Evolutionary conservation across 495 filamentous ascomycete species (phyloP).

Genomic region (Aspergillus heteromorphus): DNA sequence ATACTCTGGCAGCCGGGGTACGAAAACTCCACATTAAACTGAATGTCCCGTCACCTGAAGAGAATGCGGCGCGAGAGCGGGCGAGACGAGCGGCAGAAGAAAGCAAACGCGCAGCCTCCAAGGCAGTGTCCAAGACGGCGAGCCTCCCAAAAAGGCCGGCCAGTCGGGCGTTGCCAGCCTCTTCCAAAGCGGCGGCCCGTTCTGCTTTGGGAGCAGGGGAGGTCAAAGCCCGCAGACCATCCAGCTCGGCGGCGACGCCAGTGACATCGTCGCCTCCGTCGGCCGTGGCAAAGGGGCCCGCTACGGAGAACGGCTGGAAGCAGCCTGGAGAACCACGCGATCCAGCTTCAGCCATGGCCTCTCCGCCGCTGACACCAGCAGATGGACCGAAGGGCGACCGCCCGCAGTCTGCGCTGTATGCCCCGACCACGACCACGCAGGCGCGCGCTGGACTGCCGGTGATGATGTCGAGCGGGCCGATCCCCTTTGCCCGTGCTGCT

Average conservation of each 20-base stretch:
- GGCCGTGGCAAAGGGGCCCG: background rate
- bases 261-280: background rate
- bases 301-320: background rate
- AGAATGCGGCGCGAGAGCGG: slow-evolving; percentile 56
- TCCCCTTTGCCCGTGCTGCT: slow-evolving; percentile 39
- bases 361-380: slow-evolving; percentile 23
- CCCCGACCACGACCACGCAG: slow-evolving; percentile 28
- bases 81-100: slow-evolving; percentile 33
- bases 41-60: slow-evolving; percentile 64
- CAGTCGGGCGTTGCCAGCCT: background rate
- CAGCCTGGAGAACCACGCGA: background rate
- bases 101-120: slow-evolving; percentile 14
- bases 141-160: background rate
- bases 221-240: background rate
- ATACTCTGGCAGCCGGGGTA: slow-evolving; percentile 60
- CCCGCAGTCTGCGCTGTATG: slow-evolving; percentile 19
- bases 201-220: background rate
- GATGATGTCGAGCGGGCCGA: slow-evolving; percentile 46
- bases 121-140: slow-evolving; percentile 12
- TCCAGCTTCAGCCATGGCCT: slow-evolving; percentile 6
- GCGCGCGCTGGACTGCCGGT: slow-evolving; percentile 45
- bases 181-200: background rate
- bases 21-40: slow-evolving; percentile 66
- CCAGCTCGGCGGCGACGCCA: background rate
- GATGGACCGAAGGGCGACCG: slow-evolving; percentile 3